A percentile compares a stretch with the other conserved stretches of the same genome.
Conservation (phyloP, 768 basidiomycete genomes). For the Jaapia argillacea region DNA sequence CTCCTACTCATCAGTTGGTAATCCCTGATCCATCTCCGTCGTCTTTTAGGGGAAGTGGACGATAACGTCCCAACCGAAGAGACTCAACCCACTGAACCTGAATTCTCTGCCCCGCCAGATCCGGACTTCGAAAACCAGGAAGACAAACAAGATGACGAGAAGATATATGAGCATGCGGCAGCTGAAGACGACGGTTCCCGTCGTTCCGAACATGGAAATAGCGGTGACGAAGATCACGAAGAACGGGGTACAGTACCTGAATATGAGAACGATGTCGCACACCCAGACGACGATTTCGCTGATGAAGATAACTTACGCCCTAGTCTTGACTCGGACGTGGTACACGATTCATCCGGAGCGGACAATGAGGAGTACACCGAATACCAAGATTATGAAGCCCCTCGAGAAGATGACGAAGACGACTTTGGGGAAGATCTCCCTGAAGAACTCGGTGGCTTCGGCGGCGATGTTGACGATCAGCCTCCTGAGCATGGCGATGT, state of each 20-base stretch:
- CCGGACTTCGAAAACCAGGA: neutral
- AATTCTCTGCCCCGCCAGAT: too few species aligned
- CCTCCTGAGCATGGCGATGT: neutral
- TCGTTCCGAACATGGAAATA: slow-evolving; percentile 5
- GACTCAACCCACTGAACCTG: too few species aligned
- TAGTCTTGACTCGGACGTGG: neutral
- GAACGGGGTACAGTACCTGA: slow-evolving; percentile 11
- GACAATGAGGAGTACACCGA: slow-evolving; percentile 24
- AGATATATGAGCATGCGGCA: neutral
- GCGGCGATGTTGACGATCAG: slow-evolving; percentile 40
- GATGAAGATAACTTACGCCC: slow-evolving; percentile 14
- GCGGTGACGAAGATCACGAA: slow-evolving; percentile 10
- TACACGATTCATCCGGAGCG: too few species aligned
- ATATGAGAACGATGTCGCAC: slow-evolving; percentile 13
- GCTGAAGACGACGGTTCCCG: slow-evolving; percentile 1
- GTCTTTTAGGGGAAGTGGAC: too few species aligned
- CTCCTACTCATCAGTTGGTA: too few species aligned
- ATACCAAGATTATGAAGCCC: too few species aligned
- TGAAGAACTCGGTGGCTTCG: slow-evolving; percentile 22
- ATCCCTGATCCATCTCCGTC: too few species aligned
- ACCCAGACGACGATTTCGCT: slow-evolving; percentile 16
- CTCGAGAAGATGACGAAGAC: slow-evolving; percentile 26
- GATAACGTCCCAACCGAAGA: too few species aligned
- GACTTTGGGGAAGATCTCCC: slow-evolving; percentile 23
- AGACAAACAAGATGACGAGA: neutral